Base-by-base conservation (phyloP, 164 flowering plant species). In the Nymphaea thermarum region DNA sequence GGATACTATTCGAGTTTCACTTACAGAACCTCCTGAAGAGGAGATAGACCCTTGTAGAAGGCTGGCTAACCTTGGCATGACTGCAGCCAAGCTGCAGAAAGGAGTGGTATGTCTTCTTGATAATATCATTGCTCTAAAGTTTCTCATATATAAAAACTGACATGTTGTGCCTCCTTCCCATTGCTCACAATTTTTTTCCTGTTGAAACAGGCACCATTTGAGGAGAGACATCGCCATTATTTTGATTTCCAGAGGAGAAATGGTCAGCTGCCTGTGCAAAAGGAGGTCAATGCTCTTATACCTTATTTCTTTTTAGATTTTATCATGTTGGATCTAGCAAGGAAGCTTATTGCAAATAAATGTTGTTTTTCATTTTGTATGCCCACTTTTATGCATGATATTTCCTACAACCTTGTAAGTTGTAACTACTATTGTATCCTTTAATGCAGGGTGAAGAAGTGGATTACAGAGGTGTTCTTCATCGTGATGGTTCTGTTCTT, bases 401-500 rank as follows among this genome's bases (percentile, higher is more conserved):
- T 55, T 55, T 25, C 36, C 36, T 25, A 25, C 36, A 25, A 25
- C 36, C 36, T 25, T 25, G 36, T 25, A 25, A 25, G 1, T 25
- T 25, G 36, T 25, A 25, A 25, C 36, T 25, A 25, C 36, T 71
- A 43, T 44, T 57, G 36, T 25, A 25, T 25, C 36, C 36, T 65
- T 41, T 17, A 57, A 42, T 66, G 55, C 80, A 93, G 98, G 97
- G 94, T 55, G 98, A 93, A 62, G 93, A 89, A 70, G 97, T 93
- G 71, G 98, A 93, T 77, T 93, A 86, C 76, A 81, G 98, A 75
- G 97, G 97, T 57, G 96, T 81, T 60, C 86, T 93, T 63, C 98
- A 93, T 74, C 96, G 98, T 70, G 98, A 93, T 84, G 97, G 98
- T 60, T 93, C 98, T 75, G 98, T 93, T 75, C 86, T 93, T 74